These are phyloP conservation scores for Fusarium penzigii DNA, from an alignment of 2,329 filamentous ascomycete genomes.

Conservation along the genomic window DNA sequence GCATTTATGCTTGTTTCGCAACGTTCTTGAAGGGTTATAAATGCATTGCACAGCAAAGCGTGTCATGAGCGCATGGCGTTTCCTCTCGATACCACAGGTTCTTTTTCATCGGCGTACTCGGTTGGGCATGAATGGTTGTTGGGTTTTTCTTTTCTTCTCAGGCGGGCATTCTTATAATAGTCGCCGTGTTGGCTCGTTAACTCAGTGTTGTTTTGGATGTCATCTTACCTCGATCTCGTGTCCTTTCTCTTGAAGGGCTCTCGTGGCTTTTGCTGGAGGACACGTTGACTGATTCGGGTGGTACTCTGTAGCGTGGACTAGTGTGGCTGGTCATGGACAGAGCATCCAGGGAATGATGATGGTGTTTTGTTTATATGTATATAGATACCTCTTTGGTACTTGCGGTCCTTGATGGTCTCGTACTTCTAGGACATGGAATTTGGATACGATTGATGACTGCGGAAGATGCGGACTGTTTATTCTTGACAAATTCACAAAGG, in stretches of 20 bases:
- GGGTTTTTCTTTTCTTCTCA: conserved; percentile 6
- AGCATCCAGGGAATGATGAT: conserved; percentile 21
- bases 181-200: conserved; percentile 21
- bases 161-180: conserved; percentile 23
- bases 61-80: conserved; percentile 44
- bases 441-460: conserved; percentile 32
- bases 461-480: conserved; percentile 6
- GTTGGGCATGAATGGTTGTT: conserved; percentile 28
- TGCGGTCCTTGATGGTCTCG: conserved; percentile 16
- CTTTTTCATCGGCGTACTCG: conserved; percentile 30
- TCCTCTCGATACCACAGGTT: conserved; percentile 47
- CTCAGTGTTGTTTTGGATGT: conserved; percentile 9
- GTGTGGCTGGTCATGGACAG: conserved; percentile 5
- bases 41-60: conserved; percentile 45
- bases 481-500: neutral
- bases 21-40: conserved; percentile 33
- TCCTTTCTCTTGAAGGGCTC: conserved; percentile 17
- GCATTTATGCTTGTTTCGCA: conserved; percentile 32
- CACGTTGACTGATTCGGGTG: conserved; percentile 4
- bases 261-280: conserved; percentile 11
- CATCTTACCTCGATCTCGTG: conserved; percentile 9
- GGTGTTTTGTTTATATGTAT: conserved; percentile 20
- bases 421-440: conserved; percentile 17
- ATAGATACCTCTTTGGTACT: conserved; percentile 27
- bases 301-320: neutral